Evolutionary conservation across 208 protist species (phyloP), one percentile per base, ranked within the genome.

Genomic region (Kentomonas sorsogonicus): DNA sequence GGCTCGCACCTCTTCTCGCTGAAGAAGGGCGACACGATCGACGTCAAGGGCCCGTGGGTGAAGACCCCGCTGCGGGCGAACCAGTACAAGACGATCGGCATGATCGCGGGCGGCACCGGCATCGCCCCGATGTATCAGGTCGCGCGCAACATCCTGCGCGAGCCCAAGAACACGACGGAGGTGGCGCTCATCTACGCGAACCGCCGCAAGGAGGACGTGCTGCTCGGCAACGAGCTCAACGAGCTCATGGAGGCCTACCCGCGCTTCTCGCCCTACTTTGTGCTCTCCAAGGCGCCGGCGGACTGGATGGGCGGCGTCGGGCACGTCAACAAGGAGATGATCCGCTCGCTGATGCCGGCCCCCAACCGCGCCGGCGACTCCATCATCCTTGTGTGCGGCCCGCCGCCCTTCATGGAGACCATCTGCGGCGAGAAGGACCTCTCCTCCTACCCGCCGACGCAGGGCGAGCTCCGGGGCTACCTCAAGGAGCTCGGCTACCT

Each of bases 41-140:
- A 96, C 31, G 79, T 96, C 27, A 91, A 93, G 30, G 96, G 96
- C 7, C 94, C 94, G 22, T 89, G 79, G 64, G 70, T 92, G 39
- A 94, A 96, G 64, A 57, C 96, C 40, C 82, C 86, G 9, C 93
- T 97, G 58, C 79, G 79, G 56, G 40, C 83, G 25, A 93, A 88
- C 57, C 85, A 91, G 69, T 96, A 91, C 65, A 93, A 94, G 52
- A 60, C 74, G 7, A 91, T 98, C 66, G 93, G 90, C 20, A 96
- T 97, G 88, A 83, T 98, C 38, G 90, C 91, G 15, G 91, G 89
- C 31, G 94, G 91, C 34, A 97, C 93, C 6, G 94, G 94, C 34
- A 97, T 98, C 68, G 81, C 91, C 11, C 93, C 94, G 0, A 95
- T 97, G 88, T 94, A 94, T 55, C 94, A 98, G 55, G 78, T 97